phyloP scores from a whole-genome alignment of 768 basidiomycete species.

The Sporobolomyces phaffii region DNA sequence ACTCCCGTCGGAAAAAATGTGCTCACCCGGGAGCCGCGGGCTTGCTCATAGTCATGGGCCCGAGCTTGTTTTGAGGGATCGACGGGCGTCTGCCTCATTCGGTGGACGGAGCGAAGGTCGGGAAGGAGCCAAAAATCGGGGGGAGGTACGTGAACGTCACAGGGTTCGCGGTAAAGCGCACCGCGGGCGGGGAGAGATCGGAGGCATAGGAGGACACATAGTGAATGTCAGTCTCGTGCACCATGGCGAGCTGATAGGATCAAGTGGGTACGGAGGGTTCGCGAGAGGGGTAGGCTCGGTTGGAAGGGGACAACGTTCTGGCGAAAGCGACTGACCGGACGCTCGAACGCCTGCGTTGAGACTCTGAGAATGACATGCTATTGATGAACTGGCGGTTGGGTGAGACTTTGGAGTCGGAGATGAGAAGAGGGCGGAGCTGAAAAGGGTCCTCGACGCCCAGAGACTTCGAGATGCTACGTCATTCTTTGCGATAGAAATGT shows the following conservation, averaged over 20 bases:
- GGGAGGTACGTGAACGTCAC: not conserved
- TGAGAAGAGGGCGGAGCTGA: not conserved
- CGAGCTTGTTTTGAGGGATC: conserved; percentile 21
- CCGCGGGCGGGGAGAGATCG: not conserved
- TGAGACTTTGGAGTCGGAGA: not conserved
- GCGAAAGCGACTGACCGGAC: conserved; percentile 4
- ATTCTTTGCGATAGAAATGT: not conserved
- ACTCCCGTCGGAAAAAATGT: no score
- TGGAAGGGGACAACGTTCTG: not conserved
- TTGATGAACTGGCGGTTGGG: not conserved
- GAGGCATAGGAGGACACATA: not conserved
- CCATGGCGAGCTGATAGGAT: no score
- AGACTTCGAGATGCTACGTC: not conserved
- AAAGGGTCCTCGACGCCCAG: not conserved
- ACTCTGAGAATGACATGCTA: conserved; percentile 6
- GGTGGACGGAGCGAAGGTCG: not conserved
- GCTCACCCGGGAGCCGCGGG: conserved; percentile 27
- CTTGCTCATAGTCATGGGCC: conserved; percentile 23
- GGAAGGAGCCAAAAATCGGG: not conserved
- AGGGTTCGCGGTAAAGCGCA: not conserved
- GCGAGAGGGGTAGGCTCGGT: not conserved
- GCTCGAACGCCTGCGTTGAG: conserved; percentile 18
- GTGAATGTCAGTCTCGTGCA: no score
- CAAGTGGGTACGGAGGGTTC: not conserved
- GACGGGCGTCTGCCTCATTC: conserved; percentile 20